Evolutionary conservation across 169 alveolate genomes (phyloP).

Genomic region (Cyclospora cayetanensis): DNA sequence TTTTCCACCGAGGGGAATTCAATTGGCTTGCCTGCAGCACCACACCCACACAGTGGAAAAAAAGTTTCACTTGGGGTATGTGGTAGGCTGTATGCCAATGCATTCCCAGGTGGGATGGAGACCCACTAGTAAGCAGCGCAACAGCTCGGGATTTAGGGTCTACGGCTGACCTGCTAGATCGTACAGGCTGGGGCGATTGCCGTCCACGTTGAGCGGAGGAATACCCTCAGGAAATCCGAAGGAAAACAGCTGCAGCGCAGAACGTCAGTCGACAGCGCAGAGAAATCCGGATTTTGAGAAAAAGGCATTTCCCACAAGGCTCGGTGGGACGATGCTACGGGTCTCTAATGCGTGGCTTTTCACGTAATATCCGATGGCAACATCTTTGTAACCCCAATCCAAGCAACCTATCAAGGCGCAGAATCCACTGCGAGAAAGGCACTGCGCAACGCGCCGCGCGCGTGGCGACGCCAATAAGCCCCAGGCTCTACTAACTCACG

Average conservation of each 20-base stretch:
- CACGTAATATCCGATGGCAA: too few relatives aligned
- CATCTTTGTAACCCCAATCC: too few relatives aligned
- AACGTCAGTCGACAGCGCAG: too few relatives aligned
- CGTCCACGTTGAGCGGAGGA: constrained; percentile 16
- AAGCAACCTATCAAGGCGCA: too few relatives aligned
- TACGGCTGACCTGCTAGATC: background rate
- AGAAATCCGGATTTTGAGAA: too few relatives aligned
- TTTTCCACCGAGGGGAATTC: constrained; percentile 15
- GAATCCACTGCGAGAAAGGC: too few relatives aligned
- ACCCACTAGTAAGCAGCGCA: background rate
- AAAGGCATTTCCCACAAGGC: too few relatives aligned
- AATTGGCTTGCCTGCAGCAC: constrained; percentile 13
- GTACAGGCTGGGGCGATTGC: constrained; percentile 41
- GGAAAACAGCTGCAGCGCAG: constrained; percentile 17
- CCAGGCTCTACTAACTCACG: background rate
- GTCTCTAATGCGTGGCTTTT: too few relatives aligned
- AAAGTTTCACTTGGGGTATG: too few relatives aligned
- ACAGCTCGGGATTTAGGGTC: background rate
- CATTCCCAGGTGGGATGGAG: background rate
- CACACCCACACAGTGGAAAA: background rate
- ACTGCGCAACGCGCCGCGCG: too few relatives aligned
- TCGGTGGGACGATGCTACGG: too few relatives aligned
- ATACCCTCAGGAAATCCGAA: constrained; percentile 27
- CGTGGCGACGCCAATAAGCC: too few relatives aligned
- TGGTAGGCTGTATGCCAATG: background rate